Base-by-base conservation (phyloP, 352 stramenopile species). In the Halophytophthora batemanensis region DNA sequence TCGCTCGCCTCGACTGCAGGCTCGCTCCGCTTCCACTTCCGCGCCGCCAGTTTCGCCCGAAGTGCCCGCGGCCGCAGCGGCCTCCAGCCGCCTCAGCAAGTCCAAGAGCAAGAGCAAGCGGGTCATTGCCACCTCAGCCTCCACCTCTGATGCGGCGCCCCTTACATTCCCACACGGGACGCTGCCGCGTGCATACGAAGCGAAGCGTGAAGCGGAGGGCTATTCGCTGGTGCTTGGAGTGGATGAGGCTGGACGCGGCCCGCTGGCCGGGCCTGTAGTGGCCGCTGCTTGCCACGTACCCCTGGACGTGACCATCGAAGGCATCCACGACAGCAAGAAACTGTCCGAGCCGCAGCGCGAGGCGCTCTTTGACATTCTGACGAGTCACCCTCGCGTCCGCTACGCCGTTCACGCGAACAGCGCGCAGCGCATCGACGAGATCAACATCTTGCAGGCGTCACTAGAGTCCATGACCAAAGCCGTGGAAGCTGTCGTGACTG, bases 381-480 rank as follows among this genome's bases (percentile, higher is more conserved):
- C 90, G 31, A 59, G 64, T 1, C 72, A 95, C 46, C 76, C 78
- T 14, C 62, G 67, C 15, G 67, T 98, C 46, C 64, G 74, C n/a
- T 98, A 88, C 66, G 90, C 86, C 0, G 87, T 98, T 8, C 77
- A 89, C 57, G 64, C 86, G 21, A 85, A 78, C 38, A 87, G 68
- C 23, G 61, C 80, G 8, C 63, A 86, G 49, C 69, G 85, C 3
- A 99, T 99, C 71, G 97, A 99, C 70, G 85, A 98, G 75, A 97
- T 99, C 59, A 99, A 99, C 70, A 99, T 99, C 66, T 73, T 99
- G 25, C 95, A 99, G 79, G 96, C 97, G 15, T 98, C 95, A 13
- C 72, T 99, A 35, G 80, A 98, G 61, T 95, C 80, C 11, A 99
- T 99, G 97, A 68, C 69, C 43, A 85, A 95, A 56, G 89, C 87